Conservation (phyloP, 805 yeast genomes). For the Teunomyces kruisii region DNA sequence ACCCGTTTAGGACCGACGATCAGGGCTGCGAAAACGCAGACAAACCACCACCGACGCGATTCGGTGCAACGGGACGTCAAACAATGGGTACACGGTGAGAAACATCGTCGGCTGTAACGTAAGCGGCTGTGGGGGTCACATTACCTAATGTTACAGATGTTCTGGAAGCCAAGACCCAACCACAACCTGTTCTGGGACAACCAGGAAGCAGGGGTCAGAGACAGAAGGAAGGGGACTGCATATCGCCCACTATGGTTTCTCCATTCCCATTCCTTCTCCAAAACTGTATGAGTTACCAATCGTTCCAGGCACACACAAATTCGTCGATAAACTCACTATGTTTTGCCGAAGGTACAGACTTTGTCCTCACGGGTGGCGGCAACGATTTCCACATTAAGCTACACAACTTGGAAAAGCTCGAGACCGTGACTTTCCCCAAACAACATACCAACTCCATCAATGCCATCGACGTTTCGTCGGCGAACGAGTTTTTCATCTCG, state of each 20-base stretch:
- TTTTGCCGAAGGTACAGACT: constrained; percentile 13
- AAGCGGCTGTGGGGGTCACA: too few relatives aligned
- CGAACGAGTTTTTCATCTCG: constrained; percentile 13
- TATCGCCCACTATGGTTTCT: too few relatives aligned
- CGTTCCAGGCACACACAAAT: constrained; percentile 11
- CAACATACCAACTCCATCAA: constrained; percentile 18
- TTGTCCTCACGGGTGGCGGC: constrained; percentile 23
- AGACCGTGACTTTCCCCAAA: constrained; percentile 12
- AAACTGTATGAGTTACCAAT: not conserved
- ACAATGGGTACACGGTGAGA: too few relatives aligned
- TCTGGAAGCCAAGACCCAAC: too few relatives aligned
- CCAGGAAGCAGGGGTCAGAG: too few relatives aligned
- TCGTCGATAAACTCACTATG: constrained; percentile 19
- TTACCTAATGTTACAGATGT: too few relatives aligned
- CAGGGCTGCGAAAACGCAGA: too few relatives aligned
- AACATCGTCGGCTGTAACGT: too few relatives aligned
- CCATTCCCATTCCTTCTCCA: not conserved
- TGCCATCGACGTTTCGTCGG: constrained; percentile 13
- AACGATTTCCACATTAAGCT: constrained; percentile 17
- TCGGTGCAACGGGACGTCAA: too few relatives aligned
- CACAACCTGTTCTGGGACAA: too few relatives aligned
- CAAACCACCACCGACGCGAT: too few relatives aligned
- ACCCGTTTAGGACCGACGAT: too few relatives aligned
- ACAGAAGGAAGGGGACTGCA: not conserved
- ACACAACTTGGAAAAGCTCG: constrained; percentile 9